A percentile compares a stretch with the other conserved stretches of the same genome.
Conservation (phyloP, 768 basidiomycete species). For the Scleroderma bovista region DNA sequence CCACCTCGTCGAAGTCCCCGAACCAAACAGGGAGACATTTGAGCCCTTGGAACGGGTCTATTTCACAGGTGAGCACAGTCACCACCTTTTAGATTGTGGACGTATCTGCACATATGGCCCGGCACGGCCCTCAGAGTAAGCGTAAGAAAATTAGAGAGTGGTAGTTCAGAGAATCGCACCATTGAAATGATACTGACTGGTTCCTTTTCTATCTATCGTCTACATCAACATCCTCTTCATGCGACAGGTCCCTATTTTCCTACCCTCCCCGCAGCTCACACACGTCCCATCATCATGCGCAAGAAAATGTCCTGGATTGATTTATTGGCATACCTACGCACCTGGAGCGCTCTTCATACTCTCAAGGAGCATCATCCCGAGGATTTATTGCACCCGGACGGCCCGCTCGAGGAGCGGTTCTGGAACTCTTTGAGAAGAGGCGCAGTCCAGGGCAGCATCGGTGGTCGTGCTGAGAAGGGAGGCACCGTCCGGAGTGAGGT, state of each 20-base stretch:
- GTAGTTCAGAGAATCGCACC: too few relatives aligned
- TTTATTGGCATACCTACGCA: conserved; percentile 62
- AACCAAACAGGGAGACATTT: conserved; percentile 35
- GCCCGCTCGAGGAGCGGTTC: conserved; percentile 62
- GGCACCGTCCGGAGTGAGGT: neutral
- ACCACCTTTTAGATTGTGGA: neutral
- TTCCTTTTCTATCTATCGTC: neutral
- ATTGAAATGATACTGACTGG: neutral
- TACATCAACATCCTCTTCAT: too few relatives aligned
- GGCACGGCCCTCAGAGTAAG: too few relatives aligned
- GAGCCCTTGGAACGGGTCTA: conserved; percentile 46
- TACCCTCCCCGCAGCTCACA: conserved; percentile 24
- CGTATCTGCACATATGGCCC: too few relatives aligned
- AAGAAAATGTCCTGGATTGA: conserved; percentile 61
- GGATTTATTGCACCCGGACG: conserved; percentile 43
- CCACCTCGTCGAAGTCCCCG: conserved; percentile 63
- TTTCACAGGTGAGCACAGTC: conserved; percentile 47
- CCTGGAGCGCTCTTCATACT: conserved; percentile 64
- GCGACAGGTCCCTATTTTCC: conserved; percentile 39
- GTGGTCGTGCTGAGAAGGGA: neutral
- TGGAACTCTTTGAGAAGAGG: conserved; percentile 48
- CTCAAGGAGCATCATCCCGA: conserved; percentile 60
- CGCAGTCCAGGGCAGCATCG: conserved; percentile 16
- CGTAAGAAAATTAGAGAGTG: too few relatives aligned
- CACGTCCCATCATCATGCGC: conserved; percentile 43